These are phyloP conservation scores for Didymella keratinophila DNA, from an alignment of 2,329 filamentous ascomycete species.

Conservation along the genomic window DNA sequence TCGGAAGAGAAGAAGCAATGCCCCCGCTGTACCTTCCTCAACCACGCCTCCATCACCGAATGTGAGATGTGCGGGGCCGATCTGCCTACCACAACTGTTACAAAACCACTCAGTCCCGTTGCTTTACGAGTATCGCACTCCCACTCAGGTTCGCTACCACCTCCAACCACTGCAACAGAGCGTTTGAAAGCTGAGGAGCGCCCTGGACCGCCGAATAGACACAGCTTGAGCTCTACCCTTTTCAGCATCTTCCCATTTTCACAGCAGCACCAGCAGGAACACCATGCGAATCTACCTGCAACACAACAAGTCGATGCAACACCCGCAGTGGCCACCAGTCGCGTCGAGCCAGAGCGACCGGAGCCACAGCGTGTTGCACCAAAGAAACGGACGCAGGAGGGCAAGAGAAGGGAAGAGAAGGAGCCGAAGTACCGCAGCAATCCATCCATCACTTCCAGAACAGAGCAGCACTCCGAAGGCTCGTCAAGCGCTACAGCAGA, in stretches of 20 bases:
- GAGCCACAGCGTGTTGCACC: not conserved
- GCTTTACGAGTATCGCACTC: conserved; percentile 32
- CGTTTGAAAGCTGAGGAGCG: conserved; percentile 12
- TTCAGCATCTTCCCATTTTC: conserved; percentile 50
- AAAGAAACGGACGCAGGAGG: not conserved
- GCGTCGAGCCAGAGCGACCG: not conserved
- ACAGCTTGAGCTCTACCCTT: conserved; percentile 45
- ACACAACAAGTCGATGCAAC: conserved; percentile 29
- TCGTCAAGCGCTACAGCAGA: not conserved
- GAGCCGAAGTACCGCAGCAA: not conserved
- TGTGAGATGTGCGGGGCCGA: conserved; percentile 47
- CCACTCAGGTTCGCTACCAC: conserved; percentile 42
- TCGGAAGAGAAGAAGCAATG: conserved; percentile 44
- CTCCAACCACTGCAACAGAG: conserved; percentile 21
- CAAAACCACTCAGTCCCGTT: conserved; percentile 36
- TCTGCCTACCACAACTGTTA: conserved; percentile 34
- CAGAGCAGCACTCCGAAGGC: not conserved
- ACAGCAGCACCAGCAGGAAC: conserved; percentile 43
- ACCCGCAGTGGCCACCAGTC: not conserved
- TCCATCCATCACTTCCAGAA: not conserved
- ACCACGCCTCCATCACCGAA: conserved; percentile 39
- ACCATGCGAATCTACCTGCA: conserved; percentile 39
- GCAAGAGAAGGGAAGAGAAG: not conserved
- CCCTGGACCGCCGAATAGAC: conserved; percentile 38
- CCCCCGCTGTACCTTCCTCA: conserved; percentile 47